phyloP scores from a whole-genome alignment of 805 yeast genomes.

The Lipomyces spencermartinsiae region DNA sequence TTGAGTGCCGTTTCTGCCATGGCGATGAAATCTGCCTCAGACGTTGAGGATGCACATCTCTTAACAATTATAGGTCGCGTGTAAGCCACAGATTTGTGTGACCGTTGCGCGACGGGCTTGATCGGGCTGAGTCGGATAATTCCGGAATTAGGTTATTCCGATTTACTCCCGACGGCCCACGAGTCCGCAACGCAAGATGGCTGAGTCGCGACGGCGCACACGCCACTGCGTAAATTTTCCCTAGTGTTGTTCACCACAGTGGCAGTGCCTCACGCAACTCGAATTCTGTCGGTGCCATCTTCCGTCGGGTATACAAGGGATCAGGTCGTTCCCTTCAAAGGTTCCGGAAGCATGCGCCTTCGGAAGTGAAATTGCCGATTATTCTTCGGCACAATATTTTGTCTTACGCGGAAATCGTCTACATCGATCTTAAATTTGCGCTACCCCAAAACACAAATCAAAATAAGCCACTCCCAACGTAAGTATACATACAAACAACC shows the following conservation, averaged over 20 bases:
- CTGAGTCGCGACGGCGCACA: not conserved
- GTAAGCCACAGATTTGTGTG: not conserved
- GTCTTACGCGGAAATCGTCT: not conserved
- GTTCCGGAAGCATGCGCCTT: not conserved
- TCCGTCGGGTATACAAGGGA: too few species aligned
- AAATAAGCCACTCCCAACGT: not conserved
- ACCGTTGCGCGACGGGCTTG: not conserved
- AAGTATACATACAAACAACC: not conserved
- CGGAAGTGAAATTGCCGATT: not conserved
- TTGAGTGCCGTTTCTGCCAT: too few species aligned
- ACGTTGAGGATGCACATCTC: too few species aligned
- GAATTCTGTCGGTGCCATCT: too few species aligned
- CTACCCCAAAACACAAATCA: not conserved
- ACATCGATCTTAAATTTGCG: not conserved
- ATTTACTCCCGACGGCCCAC: not conserved
- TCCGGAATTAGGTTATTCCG: slow-evolving; percentile 1
- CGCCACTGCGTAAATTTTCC: not conserved
- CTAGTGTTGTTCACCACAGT: too few species aligned
- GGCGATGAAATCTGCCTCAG: too few species aligned
- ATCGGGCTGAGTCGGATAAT: not conserved
- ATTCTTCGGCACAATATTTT: not conserved
- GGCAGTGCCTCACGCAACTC: too few species aligned
- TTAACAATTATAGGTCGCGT: not conserved
- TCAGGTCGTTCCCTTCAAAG: too few species aligned
- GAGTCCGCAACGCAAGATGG: not conserved